Conservation (phyloP, 805 yeast genomes). For the Sugiyamaella floridensis region DNA sequence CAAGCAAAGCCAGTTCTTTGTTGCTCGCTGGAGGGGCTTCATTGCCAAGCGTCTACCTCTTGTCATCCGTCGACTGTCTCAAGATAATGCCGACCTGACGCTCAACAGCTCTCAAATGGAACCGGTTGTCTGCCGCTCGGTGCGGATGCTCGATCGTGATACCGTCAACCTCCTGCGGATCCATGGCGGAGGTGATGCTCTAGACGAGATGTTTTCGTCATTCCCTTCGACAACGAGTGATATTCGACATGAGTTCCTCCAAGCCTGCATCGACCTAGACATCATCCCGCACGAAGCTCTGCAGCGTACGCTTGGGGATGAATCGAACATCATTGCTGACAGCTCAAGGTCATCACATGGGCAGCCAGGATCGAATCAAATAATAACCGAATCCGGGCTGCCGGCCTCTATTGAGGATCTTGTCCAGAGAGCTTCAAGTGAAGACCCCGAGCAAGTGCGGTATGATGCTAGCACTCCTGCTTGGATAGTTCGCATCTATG, state of each 20-base stretch:
- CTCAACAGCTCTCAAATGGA: slow-evolving; percentile 13
- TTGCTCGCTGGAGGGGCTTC: slow-evolving; percentile 41
- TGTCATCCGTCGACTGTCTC: slow-evolving; percentile 32
- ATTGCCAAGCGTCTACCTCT: slow-evolving; percentile 43
- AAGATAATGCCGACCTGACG: slow-evolving; percentile 4
- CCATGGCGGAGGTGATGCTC: slow-evolving; percentile 32
- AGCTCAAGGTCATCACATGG: slow-evolving; percentile 2
- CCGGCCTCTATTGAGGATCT: slow-evolving; percentile 31
- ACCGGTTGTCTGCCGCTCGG: slow-evolving; percentile 25
- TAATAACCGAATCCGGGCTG: slow-evolving; percentile 8
- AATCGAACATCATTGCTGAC: slow-evolving; percentile 12
- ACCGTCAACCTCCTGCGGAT: slow-evolving; percentile 32
- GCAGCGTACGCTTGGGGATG: slow-evolving; percentile 21
- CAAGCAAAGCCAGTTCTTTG: slow-evolving; percentile 28
- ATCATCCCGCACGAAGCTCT: slow-evolving; percentile 35
- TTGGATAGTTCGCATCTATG: slow-evolving; percentile 43
- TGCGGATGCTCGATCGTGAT: slow-evolving; percentile 32
- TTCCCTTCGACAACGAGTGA: slow-evolving; percentile 42
- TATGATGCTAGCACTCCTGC: slow-evolving; percentile 49
- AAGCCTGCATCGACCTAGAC: slow-evolving; percentile 37
- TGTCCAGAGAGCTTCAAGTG: slow-evolving; percentile 20
- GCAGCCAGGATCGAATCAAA: slow-evolving; percentile 16
- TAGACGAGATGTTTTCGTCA: slow-evolving; percentile 48
- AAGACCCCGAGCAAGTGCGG: slow-evolving; percentile 43
- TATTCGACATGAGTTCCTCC: slow-evolving; percentile 46